A percentile compares a stretch with the other conserved stretches of the same genome.
These are phyloP conservation scores for Boletus pseudopeckii DNA, from an alignment of 768 basidiomycete genomes.

Conservation along the genomic window DNA sequence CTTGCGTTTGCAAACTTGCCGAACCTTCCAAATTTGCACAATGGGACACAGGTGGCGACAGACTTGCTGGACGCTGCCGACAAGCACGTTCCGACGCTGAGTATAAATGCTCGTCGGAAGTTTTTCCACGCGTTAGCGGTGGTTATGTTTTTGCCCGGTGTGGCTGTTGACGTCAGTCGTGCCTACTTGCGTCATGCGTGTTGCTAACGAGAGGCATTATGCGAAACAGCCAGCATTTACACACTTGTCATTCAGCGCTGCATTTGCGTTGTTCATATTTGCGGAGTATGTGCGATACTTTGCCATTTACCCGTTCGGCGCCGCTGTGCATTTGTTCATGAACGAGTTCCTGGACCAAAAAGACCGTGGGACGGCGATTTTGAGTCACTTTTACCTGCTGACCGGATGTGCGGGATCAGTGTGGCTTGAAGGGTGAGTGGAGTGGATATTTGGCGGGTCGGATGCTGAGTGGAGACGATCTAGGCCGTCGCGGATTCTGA, in stretches of 20 bases:
- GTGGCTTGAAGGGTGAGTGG: slow-evolving; percentile 89
- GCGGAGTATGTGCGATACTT: slow-evolving; percentile 98
- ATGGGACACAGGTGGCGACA: slow-evolving; percentile 57
- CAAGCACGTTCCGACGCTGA: slow-evolving; percentile 85
- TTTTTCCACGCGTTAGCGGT: slow-evolving; percentile 97
- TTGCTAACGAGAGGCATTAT: slow-evolving; percentile 12
- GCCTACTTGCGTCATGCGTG: slow-evolving; percentile 2
- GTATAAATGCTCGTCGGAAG: slow-evolving; percentile 89
- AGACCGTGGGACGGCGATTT: slow-evolving; percentile 91
- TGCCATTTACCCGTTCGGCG: slow-evolving; percentile 95
- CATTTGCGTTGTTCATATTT: slow-evolving; percentile 93
- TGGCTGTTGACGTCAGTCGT: slow-evolving; percentile 80
- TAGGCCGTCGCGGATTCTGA: slow-evolving; percentile 49
- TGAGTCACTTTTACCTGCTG: slow-evolving; percentile 96
- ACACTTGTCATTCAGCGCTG: slow-evolving; percentile 90
- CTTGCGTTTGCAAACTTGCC: slow-evolving; percentile 44
- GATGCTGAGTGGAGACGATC: slow-evolving; percentile 7
- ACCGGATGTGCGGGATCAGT: slow-evolving; percentile 92
- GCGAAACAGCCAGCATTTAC: slow-evolving; percentile 84
- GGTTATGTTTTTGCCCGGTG: slow-evolving; percentile 93
- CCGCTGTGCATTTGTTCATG: slow-evolving; percentile 91
- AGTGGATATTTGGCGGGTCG: background rate
- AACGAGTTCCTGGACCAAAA: slow-evolving; percentile 95
- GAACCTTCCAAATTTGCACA: slow-evolving; percentile 49
- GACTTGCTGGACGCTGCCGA: slow-evolving; percentile 81